Percentiles rank a stretch among this genome's conserved stretches.
Conservation (phyloP, 2,329 filamentous ascomycete species). For the Trichophyton schoenleinii region DNA sequence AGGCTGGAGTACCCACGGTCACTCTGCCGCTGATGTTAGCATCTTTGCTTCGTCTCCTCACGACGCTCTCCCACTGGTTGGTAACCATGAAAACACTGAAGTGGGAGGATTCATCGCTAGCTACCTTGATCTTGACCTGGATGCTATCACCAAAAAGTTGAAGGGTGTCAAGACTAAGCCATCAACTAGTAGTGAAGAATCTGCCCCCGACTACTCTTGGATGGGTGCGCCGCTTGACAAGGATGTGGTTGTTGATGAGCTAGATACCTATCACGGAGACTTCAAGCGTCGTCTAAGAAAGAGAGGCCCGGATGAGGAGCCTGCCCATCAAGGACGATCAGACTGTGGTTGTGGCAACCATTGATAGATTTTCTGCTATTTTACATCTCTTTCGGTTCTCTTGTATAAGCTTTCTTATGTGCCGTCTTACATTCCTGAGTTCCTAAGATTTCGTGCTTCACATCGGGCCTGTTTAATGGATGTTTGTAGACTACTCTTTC, state of each 20-base stretch:
- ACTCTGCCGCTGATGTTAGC: slow-evolving; percentile 90
- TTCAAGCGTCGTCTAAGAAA: slow-evolving; percentile 20
- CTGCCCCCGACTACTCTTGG: slow-evolving; percentile 24
- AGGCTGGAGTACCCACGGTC: slow-evolving; percentile 89
- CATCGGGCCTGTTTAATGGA: too few relatives aligned
- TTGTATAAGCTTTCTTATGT: neutral
- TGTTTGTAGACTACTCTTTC: neutral
- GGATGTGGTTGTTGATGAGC: slow-evolving; percentile 26
- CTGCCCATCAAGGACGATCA: slow-evolving; percentile 10
- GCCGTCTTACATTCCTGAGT: neutral
- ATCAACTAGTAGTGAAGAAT: slow-evolving; percentile 1
- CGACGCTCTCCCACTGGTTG: slow-evolving; percentile 50
- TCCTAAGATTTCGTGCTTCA: neutral
- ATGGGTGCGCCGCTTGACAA: slow-evolving; percentile 30
- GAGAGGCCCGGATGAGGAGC: slow-evolving; percentile 17
- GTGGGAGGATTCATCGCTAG: slow-evolving; percentile 67
- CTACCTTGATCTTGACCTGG: slow-evolving; percentile 70
- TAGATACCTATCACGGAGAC: slow-evolving; percentile 35
- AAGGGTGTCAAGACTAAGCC: slow-evolving; percentile 22
- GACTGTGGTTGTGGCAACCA: slow-evolving; percentile 23
- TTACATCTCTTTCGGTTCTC: neutral
- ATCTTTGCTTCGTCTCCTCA: slow-evolving; percentile 71
- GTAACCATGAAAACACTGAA: slow-evolving; percentile 93
- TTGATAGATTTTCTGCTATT: slow-evolving; percentile 12
- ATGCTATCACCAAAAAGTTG: slow-evolving; percentile 65